Evolutionary conservation across 495 filamentous ascomycete genomes (phyloP), one percentile per base, ranked within the genome.

Genomic region (Cudoniella acicularis): DNA sequence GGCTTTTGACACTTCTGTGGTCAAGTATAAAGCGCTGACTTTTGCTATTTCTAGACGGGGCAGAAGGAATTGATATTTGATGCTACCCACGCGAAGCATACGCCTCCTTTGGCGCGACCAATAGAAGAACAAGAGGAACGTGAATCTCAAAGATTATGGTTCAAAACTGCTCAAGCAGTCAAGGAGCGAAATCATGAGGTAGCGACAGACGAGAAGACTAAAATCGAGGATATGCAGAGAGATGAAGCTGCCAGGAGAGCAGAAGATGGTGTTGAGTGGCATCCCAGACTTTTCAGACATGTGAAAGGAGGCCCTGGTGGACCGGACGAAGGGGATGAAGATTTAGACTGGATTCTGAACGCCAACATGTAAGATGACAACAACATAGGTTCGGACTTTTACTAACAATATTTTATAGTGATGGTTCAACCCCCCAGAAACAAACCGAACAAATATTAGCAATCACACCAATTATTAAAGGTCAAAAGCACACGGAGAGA

Each of bases 271-370:
- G 77, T 93, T 13, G 92, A 96, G 59, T 99, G 95, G 95, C 85
- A 83, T 52, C 93, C 94, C 8, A 80, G 81, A 56, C 81, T 96
- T 17, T 99, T 99, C 78, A 81, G 90, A 59, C 69, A 67, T 53
- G 86, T 95, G 10, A 79, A 82, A 24, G 87, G 86, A 27, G 90
- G 90, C 2, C 85, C 85, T 17, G 84, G 83, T 41, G 88, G 87
- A 13, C 64, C 78, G 6, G 89, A 90, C 50, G 92, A 95, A 64
- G 93, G 92, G 17, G 91, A 96, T 66, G 83, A 83, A 57, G 87
- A 88, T 57, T 76, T 99, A 21, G 95, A 99, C 71, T 99, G 90
- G 90, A 91, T 98, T 65, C 87, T 99, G 66, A 87, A 91, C 68
- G 88, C 95, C 11, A 76, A 87, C 59, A 84, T 98, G 91, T 97